Evolutionary conservation across 140 eudicot species (phyloP).

Genomic region (Cichorium intybus): DNA sequence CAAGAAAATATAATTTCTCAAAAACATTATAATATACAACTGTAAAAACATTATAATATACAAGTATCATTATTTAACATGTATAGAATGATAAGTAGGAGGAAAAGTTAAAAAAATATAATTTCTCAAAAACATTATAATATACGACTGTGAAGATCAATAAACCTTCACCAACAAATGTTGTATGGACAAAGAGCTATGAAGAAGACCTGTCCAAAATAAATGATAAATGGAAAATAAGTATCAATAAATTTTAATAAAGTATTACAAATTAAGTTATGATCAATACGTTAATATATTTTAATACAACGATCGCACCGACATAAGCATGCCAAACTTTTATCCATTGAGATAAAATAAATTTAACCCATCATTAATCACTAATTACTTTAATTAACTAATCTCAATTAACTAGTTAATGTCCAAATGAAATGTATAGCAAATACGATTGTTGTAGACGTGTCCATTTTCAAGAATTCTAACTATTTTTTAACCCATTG

Average conservation of each 20-base stretch:
- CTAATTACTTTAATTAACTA: neutral
- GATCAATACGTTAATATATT: neutral
- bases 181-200: too few species aligned
- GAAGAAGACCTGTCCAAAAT: too few species aligned
- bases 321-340: neutral
- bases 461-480: neutral
- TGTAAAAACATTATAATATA: too few species aligned
- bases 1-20: too few species aligned
- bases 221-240: too few species aligned
- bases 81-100: too few species aligned
- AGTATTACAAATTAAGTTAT: neutral
- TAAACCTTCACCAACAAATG: too few species aligned
- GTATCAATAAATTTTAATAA: neutral
- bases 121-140: too few species aligned
- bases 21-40: too few species aligned
- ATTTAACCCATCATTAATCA: conserved; percentile 10
- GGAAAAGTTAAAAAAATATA: too few species aligned
- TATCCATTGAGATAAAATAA: conserved; percentile 12
- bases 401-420: neutral
- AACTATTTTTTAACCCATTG: neutral
- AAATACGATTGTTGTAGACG: conserved; percentile 16
- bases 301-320: neutral
- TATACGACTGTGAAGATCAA: too few species aligned
- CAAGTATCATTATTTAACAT: too few species aligned
- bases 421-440: conserved; percentile 20